Conservation (phyloP, 2,329 filamentous ascomycete genomes). For the Penicillium sp. region DNA sequence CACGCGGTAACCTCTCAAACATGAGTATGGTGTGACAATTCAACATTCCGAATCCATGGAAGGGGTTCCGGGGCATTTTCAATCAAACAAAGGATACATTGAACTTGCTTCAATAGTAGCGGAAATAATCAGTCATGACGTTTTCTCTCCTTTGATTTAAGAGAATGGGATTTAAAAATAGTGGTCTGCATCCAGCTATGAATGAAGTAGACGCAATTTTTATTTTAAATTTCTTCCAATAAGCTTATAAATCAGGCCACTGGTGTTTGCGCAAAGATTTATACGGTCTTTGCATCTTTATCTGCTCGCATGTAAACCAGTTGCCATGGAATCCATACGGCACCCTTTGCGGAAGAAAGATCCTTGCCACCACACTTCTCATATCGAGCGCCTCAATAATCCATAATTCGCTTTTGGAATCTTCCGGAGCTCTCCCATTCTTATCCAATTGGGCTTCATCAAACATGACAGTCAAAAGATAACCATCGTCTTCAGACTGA, state of each 20-base stretch:
- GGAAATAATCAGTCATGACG: too few species aligned
- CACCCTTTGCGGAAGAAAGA: slow-evolving; percentile 65
- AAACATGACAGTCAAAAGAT: slow-evolving; percentile 68
- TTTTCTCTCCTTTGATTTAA: too few species aligned
- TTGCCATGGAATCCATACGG: slow-evolving; percentile 52
- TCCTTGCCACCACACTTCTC: slow-evolving; percentile 54
- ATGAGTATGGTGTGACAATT: too few species aligned
- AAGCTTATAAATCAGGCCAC: background rate
- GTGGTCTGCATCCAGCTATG: too few species aligned
- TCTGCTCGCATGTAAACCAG: background rate
- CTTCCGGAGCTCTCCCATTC: slow-evolving; percentile 47
- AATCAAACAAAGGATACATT: too few species aligned
- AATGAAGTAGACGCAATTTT: too few species aligned
- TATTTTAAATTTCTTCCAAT: background rate
- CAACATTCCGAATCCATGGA: too few species aligned
- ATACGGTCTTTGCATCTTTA: background rate
- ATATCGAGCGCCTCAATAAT: slow-evolving; percentile 41
- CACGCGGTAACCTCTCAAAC: too few species aligned
- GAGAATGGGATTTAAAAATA: too few species aligned
- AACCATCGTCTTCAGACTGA: slow-evolving; percentile 64
- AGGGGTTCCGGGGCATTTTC: too few species aligned
- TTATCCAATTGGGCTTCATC: slow-evolving; percentile 60
- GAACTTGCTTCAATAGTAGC: too few species aligned
- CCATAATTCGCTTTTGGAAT: slow-evolving; percentile 64
- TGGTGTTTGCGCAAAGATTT: background rate